Conservation (phyloP, 208 protist species). For the Trypanosomatidae sp. region DNA sequence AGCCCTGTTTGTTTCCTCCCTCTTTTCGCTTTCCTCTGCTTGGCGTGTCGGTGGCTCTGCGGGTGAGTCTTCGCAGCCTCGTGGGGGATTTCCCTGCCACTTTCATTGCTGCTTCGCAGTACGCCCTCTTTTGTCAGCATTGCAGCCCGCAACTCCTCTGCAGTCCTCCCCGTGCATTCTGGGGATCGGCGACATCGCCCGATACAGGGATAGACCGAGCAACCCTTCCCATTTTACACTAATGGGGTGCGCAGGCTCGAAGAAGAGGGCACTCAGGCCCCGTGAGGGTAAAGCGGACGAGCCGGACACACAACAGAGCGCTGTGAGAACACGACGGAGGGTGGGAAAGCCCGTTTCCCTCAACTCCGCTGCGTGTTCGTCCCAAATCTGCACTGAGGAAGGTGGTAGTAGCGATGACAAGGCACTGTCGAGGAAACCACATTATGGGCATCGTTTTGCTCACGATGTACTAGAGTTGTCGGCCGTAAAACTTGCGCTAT, state of each 20-base stretch:
- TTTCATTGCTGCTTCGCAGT: background rate
- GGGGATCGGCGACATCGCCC: background rate
- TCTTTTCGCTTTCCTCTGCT: background rate
- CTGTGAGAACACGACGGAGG: background rate
- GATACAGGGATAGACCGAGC: background rate
- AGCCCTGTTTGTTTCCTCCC: constrained; percentile 11
- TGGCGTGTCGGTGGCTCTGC: background rate
- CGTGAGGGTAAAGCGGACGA: background rate
- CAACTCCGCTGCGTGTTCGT: background rate
- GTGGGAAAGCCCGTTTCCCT: background rate
- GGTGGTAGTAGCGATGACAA: background rate
- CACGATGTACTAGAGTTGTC: background rate
- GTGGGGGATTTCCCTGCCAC: background rate
- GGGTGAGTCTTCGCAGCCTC: background rate
- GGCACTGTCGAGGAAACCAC: background rate
- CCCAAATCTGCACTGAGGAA: background rate
- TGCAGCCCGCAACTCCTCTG: background rate
- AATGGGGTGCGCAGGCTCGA: constrained; percentile 13
- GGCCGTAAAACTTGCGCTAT: too few species aligned
- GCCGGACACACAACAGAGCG: background rate
- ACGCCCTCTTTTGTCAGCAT: background rate
- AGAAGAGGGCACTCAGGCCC: constrained; percentile 1
- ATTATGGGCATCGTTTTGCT: background rate
- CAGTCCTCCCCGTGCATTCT: background rate
- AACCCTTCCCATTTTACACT: too few species aligned